A percentile compares a stretch with the other conserved stretches of the same genome.
Conservation (phyloP, 164 flowering plant genomes). For the Platanus orientalis region DNA sequence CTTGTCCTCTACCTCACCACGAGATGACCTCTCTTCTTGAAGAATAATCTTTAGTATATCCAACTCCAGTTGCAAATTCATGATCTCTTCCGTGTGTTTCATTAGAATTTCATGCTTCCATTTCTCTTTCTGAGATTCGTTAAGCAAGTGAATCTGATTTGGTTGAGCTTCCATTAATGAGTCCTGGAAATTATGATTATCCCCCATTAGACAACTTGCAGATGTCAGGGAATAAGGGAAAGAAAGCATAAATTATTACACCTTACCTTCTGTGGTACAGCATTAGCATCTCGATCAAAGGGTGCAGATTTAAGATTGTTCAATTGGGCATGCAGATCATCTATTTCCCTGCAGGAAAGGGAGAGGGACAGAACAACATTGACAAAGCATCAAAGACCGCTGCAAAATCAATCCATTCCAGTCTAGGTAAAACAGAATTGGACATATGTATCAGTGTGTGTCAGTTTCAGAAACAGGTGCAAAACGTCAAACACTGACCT, state of each 20-base stretch:
- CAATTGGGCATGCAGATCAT: constrained; percentile 41
- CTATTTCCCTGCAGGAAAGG: constrained; percentile 57
- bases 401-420: not conserved
- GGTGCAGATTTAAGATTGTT: constrained; percentile 24
- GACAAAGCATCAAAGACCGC: not conserved
- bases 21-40: constrained; percentile 64
- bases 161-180: constrained; percentile 22
- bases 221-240: not conserved
- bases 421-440: not conserved
- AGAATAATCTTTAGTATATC: constrained; percentile 74
- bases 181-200: constrained; percentile 32
- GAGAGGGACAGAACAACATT: constrained; percentile 1
- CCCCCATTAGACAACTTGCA: constrained; percentile 8
- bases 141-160: constrained; percentile 14
- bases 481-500: too few species aligned
- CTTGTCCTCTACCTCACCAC: constrained; percentile 42
- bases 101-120: constrained; percentile 18
- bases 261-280: constrained; percentile 31
- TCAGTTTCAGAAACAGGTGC: not conserved
- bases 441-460: not conserved
- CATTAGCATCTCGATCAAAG: constrained; percentile 17
- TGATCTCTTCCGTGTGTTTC: constrained; percentile 47
- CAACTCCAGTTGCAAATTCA: constrained; percentile 78
- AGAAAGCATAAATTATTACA: not conserved
- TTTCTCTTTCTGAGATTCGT: constrained; percentile 21